Evolutionary conservation across 805 yeast genomes (phyloP).

Genomic region (Metschnikowia hibisci): DNA sequence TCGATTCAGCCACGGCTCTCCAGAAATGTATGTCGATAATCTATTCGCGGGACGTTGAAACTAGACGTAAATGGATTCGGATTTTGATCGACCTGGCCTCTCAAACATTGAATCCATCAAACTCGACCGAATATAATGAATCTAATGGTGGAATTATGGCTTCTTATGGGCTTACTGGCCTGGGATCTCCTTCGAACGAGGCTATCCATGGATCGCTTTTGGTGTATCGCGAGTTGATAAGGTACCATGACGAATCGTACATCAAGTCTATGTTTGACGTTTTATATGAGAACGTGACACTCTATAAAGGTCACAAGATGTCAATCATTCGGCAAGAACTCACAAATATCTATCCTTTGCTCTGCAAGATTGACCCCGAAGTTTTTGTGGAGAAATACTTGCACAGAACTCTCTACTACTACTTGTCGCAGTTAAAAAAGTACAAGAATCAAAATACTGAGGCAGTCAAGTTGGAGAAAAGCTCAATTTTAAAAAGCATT

Average conservation of each 20-base stretch:
- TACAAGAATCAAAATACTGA: conserved; percentile 45
- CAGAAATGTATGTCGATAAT: conserved; percentile 76
- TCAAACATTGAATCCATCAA: conserved; percentile 42
- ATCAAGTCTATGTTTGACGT: conserved; percentile 69
- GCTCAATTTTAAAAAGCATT: conserved; percentile 71
- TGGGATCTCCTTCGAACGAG: conserved; percentile 43
- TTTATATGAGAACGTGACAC: conserved; percentile 69
- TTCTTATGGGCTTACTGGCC: conserved; percentile 8
- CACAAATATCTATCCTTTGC: conserved; percentile 74
- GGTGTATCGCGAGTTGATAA: conserved; percentile 74
- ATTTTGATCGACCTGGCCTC: conserved; percentile 67
- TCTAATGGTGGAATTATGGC: conserved; percentile 5
- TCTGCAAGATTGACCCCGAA: conserved; percentile 74
- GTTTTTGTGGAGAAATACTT: conserved; percentile 76
- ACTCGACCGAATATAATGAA: conserved; percentile 11
- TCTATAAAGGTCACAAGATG: conserved; percentile 74
- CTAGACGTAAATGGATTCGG: conserved; percentile 73
- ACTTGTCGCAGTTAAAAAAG: conserved; percentile 72
- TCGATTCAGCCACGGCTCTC: conserved; percentile 79
- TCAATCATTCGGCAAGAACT: conserved; percentile 77
- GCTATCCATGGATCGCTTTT: conserved; percentile 83
- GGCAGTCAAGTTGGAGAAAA: conserved; percentile 52
- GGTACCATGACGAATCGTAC: conserved; percentile 64
- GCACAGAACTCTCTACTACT: conserved; percentile 73
- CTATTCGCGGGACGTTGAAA: conserved; percentile 67